phyloP scores from a whole-genome alignment of 1,139 yeast species.

The Scheffersomyces stambukii region DNA sequence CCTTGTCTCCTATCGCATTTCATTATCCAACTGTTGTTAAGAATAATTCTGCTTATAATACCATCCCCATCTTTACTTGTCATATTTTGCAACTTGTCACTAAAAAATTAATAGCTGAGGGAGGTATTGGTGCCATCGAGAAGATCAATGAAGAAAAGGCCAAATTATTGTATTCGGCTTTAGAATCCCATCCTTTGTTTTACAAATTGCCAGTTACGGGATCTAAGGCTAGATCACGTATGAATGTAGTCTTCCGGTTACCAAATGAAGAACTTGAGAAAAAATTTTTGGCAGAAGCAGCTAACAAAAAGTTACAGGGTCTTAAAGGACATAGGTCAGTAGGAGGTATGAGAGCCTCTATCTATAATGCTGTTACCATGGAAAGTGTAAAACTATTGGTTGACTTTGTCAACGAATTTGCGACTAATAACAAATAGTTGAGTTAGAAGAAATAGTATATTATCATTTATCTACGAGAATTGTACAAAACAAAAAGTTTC shows the following conservation, averaged over 20 bases:
- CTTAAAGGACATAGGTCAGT: constrained; percentile 96
- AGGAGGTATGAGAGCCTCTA: constrained; percentile 93
- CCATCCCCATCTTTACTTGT: constrained; percentile 88
- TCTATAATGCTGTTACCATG: constrained; percentile 79
- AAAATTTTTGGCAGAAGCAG: constrained; percentile 58
- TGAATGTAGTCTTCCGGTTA: constrained; percentile 91
- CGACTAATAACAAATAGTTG: constrained; percentile 18
- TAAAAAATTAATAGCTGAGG: constrained; percentile 54
- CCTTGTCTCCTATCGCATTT: constrained; percentile 83
- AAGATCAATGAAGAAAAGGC: constrained; percentile 60
- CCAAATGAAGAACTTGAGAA: constrained; percentile 59
- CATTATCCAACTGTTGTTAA: constrained; percentile 82
- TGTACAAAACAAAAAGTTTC: too few species aligned
- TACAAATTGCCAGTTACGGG: constrained; percentile 65
- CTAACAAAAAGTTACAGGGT: constrained; percentile 54
- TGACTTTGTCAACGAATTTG: constrained; percentile 62
- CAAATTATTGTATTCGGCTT: constrained; percentile 51
- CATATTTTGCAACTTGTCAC: constrained; percentile 81
- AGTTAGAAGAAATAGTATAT: too few species aligned
- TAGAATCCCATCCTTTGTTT: constrained; percentile 62
- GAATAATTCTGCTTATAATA: constrained; percentile 91
- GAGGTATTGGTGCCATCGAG: constrained; percentile 55
- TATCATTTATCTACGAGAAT: too few species aligned
- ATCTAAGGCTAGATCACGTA: constrained; percentile 61
- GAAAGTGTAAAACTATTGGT: constrained; percentile 60